These are phyloP conservation scores for Lizonia empirigonia DNA, from an alignment of 2,329 filamentous ascomycete genomes.

Conservation along the genomic window DNA sequence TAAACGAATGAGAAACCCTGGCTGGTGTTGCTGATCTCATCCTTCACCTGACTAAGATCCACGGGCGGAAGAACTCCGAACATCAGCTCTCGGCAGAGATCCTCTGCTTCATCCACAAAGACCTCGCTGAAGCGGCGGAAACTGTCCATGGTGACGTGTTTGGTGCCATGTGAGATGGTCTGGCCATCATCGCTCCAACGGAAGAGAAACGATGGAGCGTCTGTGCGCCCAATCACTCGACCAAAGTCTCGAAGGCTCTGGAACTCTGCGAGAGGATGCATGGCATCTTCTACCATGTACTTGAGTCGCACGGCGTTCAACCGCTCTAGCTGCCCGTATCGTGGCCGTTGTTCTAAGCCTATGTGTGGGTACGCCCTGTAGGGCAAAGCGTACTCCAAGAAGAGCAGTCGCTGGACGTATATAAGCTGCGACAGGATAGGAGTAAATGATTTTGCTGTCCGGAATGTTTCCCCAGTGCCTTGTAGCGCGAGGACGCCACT, in stretches of 20 bases:
- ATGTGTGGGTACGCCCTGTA: not conserved
- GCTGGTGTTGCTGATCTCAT: not conserved
- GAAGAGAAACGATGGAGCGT: constrained; percentile 1
- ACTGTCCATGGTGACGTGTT: not conserved
- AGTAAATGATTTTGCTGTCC: not conserved
- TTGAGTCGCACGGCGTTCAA: not conserved
- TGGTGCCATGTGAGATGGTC: not conserved
- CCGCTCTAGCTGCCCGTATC: not conserved
- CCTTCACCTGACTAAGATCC: constrained; percentile 1
- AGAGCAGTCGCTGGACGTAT: not conserved
- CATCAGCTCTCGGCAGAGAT: constrained; percentile 1
- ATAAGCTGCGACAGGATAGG: not conserved
- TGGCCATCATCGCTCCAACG: not conserved
- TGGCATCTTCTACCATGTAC: constrained; percentile 2
- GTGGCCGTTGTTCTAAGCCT: not conserved
- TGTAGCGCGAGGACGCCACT: not conserved
- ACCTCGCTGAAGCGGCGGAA: not conserved
- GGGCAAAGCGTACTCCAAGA: not conserved
- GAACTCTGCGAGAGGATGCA: constrained; percentile 1
- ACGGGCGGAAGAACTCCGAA: not conserved
- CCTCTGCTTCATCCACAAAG: not conserved
- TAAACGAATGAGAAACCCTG: not conserved
- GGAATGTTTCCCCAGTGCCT: not conserved
- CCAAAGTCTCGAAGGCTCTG: constrained; percentile 1
- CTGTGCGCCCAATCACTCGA: not conserved